A percentile compares a stretch with the other conserved stretches of the same genome.
These are phyloP conservation scores for Gnomoniopsis smithogilvyi DNA, from an alignment of 2,329 filamentous ascomycete species.

Conservation along the genomic window DNA sequence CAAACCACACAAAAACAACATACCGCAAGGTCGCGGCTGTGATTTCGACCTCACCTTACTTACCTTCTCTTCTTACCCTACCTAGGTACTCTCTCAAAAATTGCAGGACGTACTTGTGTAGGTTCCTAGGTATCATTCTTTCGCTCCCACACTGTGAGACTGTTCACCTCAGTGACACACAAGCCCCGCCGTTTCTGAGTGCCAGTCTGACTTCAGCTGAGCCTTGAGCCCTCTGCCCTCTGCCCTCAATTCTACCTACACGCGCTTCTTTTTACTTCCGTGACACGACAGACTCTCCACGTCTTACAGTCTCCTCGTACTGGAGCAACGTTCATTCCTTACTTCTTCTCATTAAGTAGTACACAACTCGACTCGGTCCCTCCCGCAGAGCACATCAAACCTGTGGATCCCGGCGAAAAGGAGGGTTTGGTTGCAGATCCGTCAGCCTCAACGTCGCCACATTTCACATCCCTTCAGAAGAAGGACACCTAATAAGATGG, in stretches of 20 bases:
- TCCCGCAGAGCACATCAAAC: background rate
- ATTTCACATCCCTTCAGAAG: background rate
- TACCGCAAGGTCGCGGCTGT: too few relatives aligned
- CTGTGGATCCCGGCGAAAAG: background rate
- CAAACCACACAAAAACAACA: too few relatives aligned
- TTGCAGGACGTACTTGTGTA: too few relatives aligned
- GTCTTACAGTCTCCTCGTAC: background rate
- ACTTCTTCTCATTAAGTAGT: background rate
- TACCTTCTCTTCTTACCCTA: too few relatives aligned
- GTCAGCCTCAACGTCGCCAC: background rate
- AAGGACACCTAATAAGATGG: slow-evolving; percentile 38
- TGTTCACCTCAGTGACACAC: background rate
- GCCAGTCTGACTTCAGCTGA: background rate
- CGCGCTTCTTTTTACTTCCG: too few relatives aligned
- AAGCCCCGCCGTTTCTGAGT: background rate
- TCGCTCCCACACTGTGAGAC: background rate
- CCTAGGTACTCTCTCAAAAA: too few relatives aligned
- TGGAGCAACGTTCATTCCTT: background rate
- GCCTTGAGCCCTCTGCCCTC: background rate
- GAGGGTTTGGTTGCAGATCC: too few relatives aligned
- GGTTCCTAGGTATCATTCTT: background rate
- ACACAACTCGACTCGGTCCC: background rate
- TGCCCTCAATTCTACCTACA: too few relatives aligned
- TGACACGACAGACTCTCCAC: too few relatives aligned
- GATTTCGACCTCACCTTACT: too few relatives aligned